Evolutionary conservation across 1,284 basidiomycete genomes (phyloP), one percentile per base, ranked within the genome.

Genomic region (Papiliotrema flavescens): DNA sequence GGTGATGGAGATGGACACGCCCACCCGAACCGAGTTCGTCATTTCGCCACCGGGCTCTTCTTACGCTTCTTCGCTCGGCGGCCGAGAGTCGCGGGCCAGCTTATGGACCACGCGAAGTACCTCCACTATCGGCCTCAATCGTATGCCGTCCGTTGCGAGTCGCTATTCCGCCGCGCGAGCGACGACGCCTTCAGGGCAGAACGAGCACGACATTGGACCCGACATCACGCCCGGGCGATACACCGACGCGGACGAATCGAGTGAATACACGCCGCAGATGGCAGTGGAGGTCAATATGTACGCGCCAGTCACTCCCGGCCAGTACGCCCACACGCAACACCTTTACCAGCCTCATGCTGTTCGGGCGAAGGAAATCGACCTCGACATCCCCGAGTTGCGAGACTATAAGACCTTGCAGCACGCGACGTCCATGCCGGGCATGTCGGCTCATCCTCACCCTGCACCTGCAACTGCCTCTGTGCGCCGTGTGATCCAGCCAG

Each of bases 1-100:
- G 19, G 62, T 72, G 28, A 56, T 72, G 55, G 62, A 58, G 28
- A 68, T 70, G 67, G 67, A 70, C 46, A 68, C 70, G 28, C 69
- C 70, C 4, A 65, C 63, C 13, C 60, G 70, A 23, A 52, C 63
- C 19, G 64, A 67, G 43, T 70, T 66, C 45, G 64, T 69, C 48
- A 65, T 63, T 42, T 67, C 67, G 9, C 66, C 69, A 23, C 58
- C 69, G 1, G 54, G 55, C 3, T 60, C 62, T 0, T 48, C 51
- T 2, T 47, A 49, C 17, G 54, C 35, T 3, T 42, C 51, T 32
- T 42, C 41, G 23, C 28, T 47, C 11, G 50, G 13, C 9, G 49
- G 48, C 13, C 34, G 45, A 17, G 42, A 53, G 42, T 55, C 46
- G 11, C 19, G 34, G 17, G 28, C 45, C 14, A 50, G 43, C 34